Percentiles rank a stretch among this genome's conserved stretches.
Conservation (phyloP, 169 alveolate species). For the Cryptosporidium canis region DNA sequence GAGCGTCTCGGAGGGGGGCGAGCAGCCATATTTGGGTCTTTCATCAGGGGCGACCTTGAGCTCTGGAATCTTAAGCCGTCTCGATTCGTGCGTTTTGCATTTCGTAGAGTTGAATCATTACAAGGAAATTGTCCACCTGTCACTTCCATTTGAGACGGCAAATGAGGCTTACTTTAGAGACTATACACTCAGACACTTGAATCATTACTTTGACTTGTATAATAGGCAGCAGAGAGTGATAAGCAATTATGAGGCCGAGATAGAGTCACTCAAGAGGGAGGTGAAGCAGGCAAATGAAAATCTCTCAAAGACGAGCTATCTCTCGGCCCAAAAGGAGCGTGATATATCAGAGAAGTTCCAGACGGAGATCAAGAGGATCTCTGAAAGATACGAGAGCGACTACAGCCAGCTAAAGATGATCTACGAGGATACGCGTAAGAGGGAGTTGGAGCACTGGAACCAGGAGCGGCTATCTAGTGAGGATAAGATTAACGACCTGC, state of each 20-base stretch:
- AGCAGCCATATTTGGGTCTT: constrained; percentile 17
- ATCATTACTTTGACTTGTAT: constrained; percentile 30
- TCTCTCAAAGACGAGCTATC: constrained; percentile 5
- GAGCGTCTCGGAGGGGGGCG: background rate
- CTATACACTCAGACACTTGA: constrained; percentile 21
- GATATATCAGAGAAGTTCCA: constrained; percentile 46
- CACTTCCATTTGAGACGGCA: constrained; percentile 59
- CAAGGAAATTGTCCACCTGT: constrained; percentile 61
- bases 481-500: background rate
- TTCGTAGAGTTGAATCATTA: constrained; percentile 59
- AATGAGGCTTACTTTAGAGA: constrained; percentile 29
- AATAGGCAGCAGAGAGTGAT: constrained; percentile 18
- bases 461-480: constrained; percentile 36
- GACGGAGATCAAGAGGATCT: constrained; percentile 7
- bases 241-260: constrained; percentile 4
- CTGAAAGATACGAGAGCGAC: constrained; percentile 26
- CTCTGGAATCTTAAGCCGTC: background rate
- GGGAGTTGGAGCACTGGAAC: constrained; percentile 50
- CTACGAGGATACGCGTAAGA: background rate
- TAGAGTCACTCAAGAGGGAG: constrained; percentile 3
- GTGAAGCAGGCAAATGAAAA: background rate
- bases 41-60: background rate
- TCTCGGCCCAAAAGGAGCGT: constrained; percentile 26
- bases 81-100: constrained; percentile 26
- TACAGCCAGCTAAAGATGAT: constrained; percentile 2